Evolutionary conservation across 345 rosid species (phyloP).

Genomic region (Bruguiera parviflora): DNA sequence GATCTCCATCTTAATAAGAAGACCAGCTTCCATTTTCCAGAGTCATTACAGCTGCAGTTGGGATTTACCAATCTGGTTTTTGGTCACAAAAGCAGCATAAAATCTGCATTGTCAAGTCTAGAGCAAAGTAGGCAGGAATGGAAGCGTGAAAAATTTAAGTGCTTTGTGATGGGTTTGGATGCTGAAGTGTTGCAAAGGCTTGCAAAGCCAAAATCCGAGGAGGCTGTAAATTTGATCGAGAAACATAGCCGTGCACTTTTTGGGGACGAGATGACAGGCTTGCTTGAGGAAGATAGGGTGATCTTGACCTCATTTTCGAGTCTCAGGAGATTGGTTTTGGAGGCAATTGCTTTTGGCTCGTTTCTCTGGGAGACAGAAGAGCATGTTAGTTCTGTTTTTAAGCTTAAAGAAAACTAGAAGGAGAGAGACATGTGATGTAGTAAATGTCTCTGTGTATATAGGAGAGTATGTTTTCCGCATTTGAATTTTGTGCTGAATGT

Average conservation of each 20-base stretch:
- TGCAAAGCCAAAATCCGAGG: slow-evolving; percentile 63
- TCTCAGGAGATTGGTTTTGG: slow-evolving; percentile 77
- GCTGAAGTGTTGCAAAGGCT: slow-evolving; percentile 63
- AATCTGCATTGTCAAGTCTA: slow-evolving; percentile 19
- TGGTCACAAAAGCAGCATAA: slow-evolving; percentile 24
- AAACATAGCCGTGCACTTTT: slow-evolving; percentile 73
- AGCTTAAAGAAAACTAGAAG: slow-evolving; percentile 50
- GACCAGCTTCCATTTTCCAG: slow-evolving; percentile 39
- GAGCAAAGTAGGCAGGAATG: slow-evolving; percentile 24
- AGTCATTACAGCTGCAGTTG: slow-evolving; percentile 21
- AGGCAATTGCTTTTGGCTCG: slow-evolving; percentile 89
- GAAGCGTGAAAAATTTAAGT: slow-evolving; percentile 40
- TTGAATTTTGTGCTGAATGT: no score
- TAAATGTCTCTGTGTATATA: no score
- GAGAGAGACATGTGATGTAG: no score
- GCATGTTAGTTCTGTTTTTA: slow-evolving; percentile 54
- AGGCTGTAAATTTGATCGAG: slow-evolving; percentile 62
- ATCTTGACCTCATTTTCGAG: slow-evolving; percentile 77
- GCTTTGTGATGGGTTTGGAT: slow-evolving; percentile 70
- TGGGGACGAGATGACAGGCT: slow-evolving; percentile 42
- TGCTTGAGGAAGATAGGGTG: slow-evolving; percentile 36
- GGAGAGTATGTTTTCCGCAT: no score
- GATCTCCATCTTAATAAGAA: slow-evolving; percentile 23
- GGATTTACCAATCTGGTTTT: slow-evolving; percentile 41
- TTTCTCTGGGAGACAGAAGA: slow-evolving; percentile 92